These are phyloP conservation scores for Trichoderma semiorbis DNA, from an alignment of 2,329 filamentous ascomycete genomes.

Conservation along the genomic window DNA sequence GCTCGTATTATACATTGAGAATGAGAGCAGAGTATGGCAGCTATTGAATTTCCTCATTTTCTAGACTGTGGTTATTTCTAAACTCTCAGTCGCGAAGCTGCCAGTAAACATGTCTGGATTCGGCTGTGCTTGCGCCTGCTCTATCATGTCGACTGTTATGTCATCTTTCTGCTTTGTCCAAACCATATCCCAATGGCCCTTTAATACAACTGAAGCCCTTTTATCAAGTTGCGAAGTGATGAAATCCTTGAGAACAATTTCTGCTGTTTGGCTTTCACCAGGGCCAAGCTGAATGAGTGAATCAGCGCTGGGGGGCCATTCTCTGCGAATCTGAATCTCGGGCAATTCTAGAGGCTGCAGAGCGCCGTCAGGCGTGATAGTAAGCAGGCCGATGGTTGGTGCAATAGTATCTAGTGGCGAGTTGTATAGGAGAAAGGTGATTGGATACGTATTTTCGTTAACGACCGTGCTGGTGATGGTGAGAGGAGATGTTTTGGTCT, in stretches of 20 bases:
- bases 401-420: constrained; percentile 45
- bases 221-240: constrained; percentile 32
- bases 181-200: constrained; percentile 38
- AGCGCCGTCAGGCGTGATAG: constrained; percentile 36
- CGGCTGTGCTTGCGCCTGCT: constrained; percentile 22
- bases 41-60: background rate
- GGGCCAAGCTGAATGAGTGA: constrained; percentile 38
- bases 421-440: constrained; percentile 43
- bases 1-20: background rate
- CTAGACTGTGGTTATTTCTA: background rate
- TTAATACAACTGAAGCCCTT: constrained; percentile 33
- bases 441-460: constrained; percentile 36
- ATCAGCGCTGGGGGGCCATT: constrained; percentile 40
- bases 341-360: constrained; percentile 35
- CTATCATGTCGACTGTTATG: constrained; percentile 19
- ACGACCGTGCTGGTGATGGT: constrained; percentile 38
- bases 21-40: background rate
- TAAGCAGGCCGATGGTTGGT: constrained; percentile 40
- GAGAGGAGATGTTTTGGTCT: constrained; percentile 34
- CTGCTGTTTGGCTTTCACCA: constrained; percentile 34
- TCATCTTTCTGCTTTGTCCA: constrained; percentile 28
- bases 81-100: constrained; percentile 22
- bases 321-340: constrained; percentile 36
- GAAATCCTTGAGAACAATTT: constrained; percentile 35
- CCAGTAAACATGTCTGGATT: constrained; percentile 25